Percentiles rank a stretch among this genome's conserved stretches.
Conservation (phyloP, 2,329 filamentous ascomycete species). For the Xylariaceae sp. region DNA sequence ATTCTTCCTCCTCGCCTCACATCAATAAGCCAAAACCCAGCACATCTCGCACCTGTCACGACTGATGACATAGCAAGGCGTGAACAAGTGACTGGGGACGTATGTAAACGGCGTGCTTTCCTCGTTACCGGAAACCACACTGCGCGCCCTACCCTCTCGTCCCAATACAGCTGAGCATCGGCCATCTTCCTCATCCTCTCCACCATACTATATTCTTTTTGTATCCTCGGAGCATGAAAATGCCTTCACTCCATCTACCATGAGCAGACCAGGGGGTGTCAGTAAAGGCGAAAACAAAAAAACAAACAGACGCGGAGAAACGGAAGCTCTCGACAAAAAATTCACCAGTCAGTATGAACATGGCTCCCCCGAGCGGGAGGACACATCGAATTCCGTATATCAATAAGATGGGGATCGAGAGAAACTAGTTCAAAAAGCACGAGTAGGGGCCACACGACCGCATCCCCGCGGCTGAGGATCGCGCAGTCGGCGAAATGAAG, state of each 20-base stretch:
- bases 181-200: slow-evolving; percentile 12
- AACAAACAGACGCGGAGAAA: slow-evolving; percentile 26
- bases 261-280: slow-evolving; percentile 28
- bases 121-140: slow-evolving; percentile 20
- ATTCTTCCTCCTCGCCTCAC: slow-evolving; percentile 18
- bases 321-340: slow-evolving; percentile 24
- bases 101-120: slow-evolving; percentile 17
- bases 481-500: slow-evolving; percentile 8
- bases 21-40: slow-evolving; percentile 20
- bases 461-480: slow-evolving; percentile 3
- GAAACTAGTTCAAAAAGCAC: slow-evolving; percentile 23
- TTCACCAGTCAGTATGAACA: slow-evolving; percentile 31
- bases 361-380: slow-evolving; percentile 19
- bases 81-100: slow-evolving; percentile 18
- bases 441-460: slow-evolving; percentile 9
- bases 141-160: slow-evolving; percentile 14
- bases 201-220: slow-evolving; percentile 26
- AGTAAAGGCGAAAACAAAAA: slow-evolving; percentile 28
- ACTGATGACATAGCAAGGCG: slow-evolving; percentile 16
- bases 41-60: slow-evolving; percentile 15
- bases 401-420: slow-evolving; percentile 9
- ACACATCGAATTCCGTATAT: slow-evolving; percentile 23
- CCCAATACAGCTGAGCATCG: slow-evolving; percentile 14
- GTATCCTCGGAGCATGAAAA: slow-evolving; percentile 26
- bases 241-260: slow-evolving; percentile 34